Conservation (phyloP, 2,329 filamentous ascomycete genomes). For the Aspergillus novofumigatus region DNA sequence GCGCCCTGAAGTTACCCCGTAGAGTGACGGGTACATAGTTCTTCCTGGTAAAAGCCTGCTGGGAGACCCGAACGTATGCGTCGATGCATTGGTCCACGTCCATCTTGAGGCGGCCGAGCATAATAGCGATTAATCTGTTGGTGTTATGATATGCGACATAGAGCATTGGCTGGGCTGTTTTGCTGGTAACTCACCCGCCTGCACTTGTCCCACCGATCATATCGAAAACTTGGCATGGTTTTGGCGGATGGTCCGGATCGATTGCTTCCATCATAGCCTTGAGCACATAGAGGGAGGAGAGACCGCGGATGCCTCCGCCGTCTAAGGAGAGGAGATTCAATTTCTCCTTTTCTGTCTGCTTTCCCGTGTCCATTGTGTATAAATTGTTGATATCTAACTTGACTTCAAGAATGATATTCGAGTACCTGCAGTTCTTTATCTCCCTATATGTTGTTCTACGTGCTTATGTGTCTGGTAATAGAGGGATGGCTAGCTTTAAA, state of each 20-base stretch:
- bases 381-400: neutral
- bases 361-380: neutral
- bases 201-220: no score
- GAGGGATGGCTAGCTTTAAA: no score
- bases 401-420: neutral
- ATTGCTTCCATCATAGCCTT: constrained; percentile 28
- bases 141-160: no score
- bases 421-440: neutral
- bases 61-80: no score
- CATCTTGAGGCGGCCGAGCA: constrained; percentile 45
- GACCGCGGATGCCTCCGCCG: constrained; percentile 37
- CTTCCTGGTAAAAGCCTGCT: no score
- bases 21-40: no score
- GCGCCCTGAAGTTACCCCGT: no score
- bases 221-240: constrained; percentile 34
- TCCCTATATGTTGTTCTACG: neutral
- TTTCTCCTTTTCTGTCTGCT: neutral
- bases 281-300: constrained; percentile 34
- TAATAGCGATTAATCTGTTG: constrained; percentile 44
- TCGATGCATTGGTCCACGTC: constrained; percentile 39
- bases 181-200: no score
- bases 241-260: constrained; percentile 12
- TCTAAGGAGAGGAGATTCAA: constrained; percentile 17
- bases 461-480: no score
- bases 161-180: no score